Base-by-base conservation (phyloP, 805 yeast species). In the Nakazawaea populi region DNA sequence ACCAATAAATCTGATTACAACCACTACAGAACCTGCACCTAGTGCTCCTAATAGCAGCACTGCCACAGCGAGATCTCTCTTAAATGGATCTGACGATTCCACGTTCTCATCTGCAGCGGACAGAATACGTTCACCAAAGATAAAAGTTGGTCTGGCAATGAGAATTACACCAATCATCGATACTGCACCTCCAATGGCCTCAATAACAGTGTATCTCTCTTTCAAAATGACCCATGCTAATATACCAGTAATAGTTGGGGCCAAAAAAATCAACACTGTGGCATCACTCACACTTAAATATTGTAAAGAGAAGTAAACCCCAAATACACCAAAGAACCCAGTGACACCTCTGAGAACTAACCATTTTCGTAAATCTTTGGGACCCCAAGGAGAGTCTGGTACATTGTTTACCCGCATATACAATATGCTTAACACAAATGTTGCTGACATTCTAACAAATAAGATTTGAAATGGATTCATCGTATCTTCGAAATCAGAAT, bases 301-400 rank as follows among this genome's bases (percentile, higher is more conserved):
- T 68, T 80, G 74, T 55, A 90, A 69, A 1, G 96, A 80, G 62
- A 74, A 87, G 64, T 88, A 90, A 61, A 87, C 71, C 4, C 92
- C 85, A 60, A 84, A 84, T 5, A 89, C 95, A 4, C 96, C 96
- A 52, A 85, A 63, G 58, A 83, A 87, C 5, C 97, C 97, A 12
- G 81, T 73, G 1, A 75, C 46, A 0, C 96, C 96, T 54, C 97
- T 72, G 4, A 77, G 44, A 0, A 79, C 61, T 52, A 89, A 67
- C 58, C 79, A 71, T 47, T 64, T 59, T 11, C 96, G 70, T 38
- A 80, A 62, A 2, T 73, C 77, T 10, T 66, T 73, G 1, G 89
- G 87, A 0, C 97, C 97, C 55, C 82, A 76, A 2, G 92, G 85
- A 10, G 80, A 84, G 53, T 81, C 75, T 1, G 77, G 79, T 8